Percentiles rank a stretch among this genome's conserved stretches.
phyloP scores from a whole-genome alignment of 768 basidiomycete species.

The Floccularia luteovirens region DNA sequence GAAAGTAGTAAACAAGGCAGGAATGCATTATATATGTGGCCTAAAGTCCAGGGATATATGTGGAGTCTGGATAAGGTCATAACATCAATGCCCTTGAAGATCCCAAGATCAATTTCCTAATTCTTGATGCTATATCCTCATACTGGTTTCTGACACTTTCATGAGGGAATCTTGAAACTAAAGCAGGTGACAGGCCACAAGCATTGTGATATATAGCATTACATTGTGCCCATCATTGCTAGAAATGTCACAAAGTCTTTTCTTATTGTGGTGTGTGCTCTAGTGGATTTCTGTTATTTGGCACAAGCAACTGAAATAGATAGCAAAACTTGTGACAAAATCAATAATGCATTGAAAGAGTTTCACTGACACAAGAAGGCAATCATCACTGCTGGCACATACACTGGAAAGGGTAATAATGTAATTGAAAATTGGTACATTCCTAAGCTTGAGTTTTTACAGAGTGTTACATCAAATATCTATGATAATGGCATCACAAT shows the following conservation, averaged over 20 bases:
- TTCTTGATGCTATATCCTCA: conserved; percentile 27
- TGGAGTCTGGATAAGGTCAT: too few relatives aligned
- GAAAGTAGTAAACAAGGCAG: too few relatives aligned
- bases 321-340: conserved; percentile 9
- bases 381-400: conserved; percentile 20
- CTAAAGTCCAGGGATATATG: too few relatives aligned
- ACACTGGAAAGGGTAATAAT: conserved; percentile 12
- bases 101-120: conserved; percentile 25
- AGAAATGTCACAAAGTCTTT: conserved; percentile 20
- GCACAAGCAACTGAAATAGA: conserved; percentile 21
- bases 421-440: conserved; percentile 28
- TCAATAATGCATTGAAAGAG: conserved; percentile 12
- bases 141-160: conserved; percentile 27
- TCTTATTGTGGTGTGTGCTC: conserved; percentile 21
- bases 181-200: conserved; percentile 35
- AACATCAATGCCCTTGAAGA: conserved; percentile 16
- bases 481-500: conserved; percentile 17
- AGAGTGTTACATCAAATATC: conserved; percentile 20
- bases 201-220: conserved; percentile 26
- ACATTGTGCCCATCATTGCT: conserved; percentile 25
- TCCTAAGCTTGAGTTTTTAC: conserved; percentile 32
- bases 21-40: too few relatives aligned
- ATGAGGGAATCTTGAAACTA: conserved; percentile 25
- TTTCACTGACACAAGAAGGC: conserved; percentile 28
- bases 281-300: conserved; percentile 28